phyloP scores from a whole-genome alignment of 495 filamentous ascomycete genomes.

The Aspergillus affinis region DNA sequence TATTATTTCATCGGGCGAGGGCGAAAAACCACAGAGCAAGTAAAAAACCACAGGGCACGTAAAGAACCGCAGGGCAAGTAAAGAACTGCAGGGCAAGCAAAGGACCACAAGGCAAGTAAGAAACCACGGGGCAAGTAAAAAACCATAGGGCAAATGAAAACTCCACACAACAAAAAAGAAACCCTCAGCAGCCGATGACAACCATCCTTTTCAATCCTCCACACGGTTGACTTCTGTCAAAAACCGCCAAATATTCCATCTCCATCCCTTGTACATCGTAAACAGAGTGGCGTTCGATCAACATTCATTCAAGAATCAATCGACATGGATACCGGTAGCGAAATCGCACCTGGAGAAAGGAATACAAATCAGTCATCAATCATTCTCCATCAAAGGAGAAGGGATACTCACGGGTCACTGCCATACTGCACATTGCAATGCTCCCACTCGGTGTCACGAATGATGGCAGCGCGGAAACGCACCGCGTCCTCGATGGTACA shows the following conservation, averaged over 20 bases:
- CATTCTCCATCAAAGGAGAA: background rate
- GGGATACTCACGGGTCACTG: constrained; percentile 42
- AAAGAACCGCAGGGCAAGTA: too few relatives aligned
- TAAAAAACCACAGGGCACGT: too few relatives aligned
- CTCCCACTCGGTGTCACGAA: constrained; percentile 43
- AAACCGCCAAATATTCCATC: background rate
- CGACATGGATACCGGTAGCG: constrained; percentile 33
- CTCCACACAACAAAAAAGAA: too few relatives aligned
- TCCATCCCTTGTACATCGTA: background rate
- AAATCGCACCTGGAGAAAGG: constrained; percentile 30
- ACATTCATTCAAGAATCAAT: too few relatives aligned
- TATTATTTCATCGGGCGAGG: too few relatives aligned
- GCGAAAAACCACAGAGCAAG: too few relatives aligned
- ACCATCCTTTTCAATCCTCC: too few relatives aligned
- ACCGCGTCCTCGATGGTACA: constrained; percentile 41
- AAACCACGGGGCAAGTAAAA: too few relatives aligned
- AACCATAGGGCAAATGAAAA: too few relatives aligned
- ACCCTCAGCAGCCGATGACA: too few relatives aligned
- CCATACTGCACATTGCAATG: constrained; percentile 40
- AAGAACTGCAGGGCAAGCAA: too few relatives aligned
- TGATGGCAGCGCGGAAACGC: constrained; percentile 33
- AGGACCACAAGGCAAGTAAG: too few relatives aligned
- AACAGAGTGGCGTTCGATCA: background rate
- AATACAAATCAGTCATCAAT: background rate
- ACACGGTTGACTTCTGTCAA: background rate